These are phyloP conservation scores for Plantago rigida DNA, from an alignment of 305 asterid genomes.

Conservation along the genomic window DNA sequence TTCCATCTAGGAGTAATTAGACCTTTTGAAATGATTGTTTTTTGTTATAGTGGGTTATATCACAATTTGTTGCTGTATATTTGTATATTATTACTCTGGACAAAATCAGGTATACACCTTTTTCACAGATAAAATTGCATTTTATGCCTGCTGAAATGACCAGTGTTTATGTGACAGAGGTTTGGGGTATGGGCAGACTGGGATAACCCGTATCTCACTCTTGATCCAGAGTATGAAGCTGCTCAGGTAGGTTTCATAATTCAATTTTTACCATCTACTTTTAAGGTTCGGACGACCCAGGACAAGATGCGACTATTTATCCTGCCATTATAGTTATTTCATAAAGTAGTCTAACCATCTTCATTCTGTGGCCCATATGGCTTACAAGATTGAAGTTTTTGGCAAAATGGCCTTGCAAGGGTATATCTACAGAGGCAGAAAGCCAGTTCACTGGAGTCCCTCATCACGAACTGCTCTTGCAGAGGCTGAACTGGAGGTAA, in stretches of 20 bases:
- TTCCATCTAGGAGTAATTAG: constrained; percentile 11
- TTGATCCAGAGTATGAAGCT: constrained; percentile 97
- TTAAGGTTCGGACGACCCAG: constrained; percentile 20
- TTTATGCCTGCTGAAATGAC: constrained; percentile 12
- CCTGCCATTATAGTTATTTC: neutral
- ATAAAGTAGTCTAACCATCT: constrained; percentile 23
- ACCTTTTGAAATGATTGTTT: neutral
- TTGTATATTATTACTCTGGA: too few species aligned
- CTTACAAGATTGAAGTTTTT: constrained; percentile 79
- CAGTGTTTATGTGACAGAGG: constrained; percentile 41
- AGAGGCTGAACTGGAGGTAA: constrained; percentile 97
- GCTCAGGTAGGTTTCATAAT: constrained; percentile 62
- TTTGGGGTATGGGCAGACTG: constrained; percentile 95
- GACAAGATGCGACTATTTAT: neutral
- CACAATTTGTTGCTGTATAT: too few species aligned
- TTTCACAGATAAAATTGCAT: neutral
- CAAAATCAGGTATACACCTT: neutral
- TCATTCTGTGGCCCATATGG: constrained; percentile 21
- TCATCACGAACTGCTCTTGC: constrained; percentile 98
- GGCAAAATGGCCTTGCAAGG: constrained; percentile 89
- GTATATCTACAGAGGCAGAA: constrained; percentile 84
- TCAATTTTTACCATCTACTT: constrained; percentile 11
- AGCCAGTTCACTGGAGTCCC: constrained; percentile 99
- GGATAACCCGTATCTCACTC: constrained; percentile 94
- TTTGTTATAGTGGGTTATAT: too few species aligned